Percentiles rank a stretch among this genome's conserved stretches.
Conservation (phyloP, 768 basidiomycete species). For the Suillus brevipes region DNA sequence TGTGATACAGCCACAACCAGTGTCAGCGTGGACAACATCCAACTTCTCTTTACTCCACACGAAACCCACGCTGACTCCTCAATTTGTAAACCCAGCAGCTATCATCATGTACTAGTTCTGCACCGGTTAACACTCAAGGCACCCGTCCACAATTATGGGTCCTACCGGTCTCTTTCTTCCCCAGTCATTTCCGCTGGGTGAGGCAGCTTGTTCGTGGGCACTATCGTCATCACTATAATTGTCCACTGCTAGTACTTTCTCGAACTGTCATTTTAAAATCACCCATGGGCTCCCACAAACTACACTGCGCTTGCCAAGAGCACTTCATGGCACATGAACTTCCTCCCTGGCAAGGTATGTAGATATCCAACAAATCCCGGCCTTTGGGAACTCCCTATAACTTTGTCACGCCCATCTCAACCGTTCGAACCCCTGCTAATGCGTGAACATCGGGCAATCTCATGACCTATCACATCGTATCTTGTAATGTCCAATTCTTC, state of each 20-base stretch:
- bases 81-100: background rate
- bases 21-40: background rate
- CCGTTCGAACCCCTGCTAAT: background rate
- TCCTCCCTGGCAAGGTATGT: background rate
- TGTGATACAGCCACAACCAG: background rate
- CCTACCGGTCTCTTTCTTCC: background rate
- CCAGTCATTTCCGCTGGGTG: background rate
- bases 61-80: background rate
- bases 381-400: background rate
- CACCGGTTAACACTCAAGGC: background rate
- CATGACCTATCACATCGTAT: background rate
- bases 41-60: background rate
- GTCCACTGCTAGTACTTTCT: background rate
- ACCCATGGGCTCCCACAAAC: background rate
- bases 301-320: background rate
- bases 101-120: background rate
- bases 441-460: background rate
- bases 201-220: background rate
- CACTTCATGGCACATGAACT: background rate
- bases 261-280: background rate
- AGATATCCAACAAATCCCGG: background rate
- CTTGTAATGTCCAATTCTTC: background rate
- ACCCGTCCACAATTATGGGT: background rate
- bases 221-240: background rate
- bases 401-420: background rate